phyloP scores from a whole-genome alignment of 2,329 filamentous ascomycete genomes.

The Colletotrichum sp. region DNA sequence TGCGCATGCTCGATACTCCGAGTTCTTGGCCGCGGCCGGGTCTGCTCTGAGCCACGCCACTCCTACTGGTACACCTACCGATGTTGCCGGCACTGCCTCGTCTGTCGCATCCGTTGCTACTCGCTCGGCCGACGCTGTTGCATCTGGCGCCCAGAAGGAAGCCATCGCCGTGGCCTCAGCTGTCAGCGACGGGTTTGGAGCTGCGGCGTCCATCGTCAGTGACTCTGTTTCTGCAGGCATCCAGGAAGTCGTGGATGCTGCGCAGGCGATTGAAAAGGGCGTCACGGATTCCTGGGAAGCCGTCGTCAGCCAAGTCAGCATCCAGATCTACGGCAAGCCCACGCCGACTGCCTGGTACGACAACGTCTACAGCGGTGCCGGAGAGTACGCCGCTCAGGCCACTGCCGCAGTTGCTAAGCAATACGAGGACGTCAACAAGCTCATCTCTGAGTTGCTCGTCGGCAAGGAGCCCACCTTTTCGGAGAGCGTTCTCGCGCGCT shows the following conservation, averaged over 20 bases:
- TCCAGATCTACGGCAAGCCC: slow-evolving; percentile 74
- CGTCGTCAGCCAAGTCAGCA: slow-evolving; percentile 66
- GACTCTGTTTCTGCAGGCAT: slow-evolving; percentile 34
- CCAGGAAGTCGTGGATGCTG: slow-evolving; percentile 47
- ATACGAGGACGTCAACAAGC: slow-evolving; percentile 71
- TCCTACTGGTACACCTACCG: slow-evolving; percentile 64
- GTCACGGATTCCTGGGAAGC: slow-evolving; percentile 45
- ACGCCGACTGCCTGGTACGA: slow-evolving; percentile 62
- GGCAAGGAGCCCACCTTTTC: slow-evolving; percentile 84
- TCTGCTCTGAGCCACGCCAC: slow-evolving; percentile 66
- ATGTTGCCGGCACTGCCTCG: slow-evolving; percentile 54
- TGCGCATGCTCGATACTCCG: slow-evolving; percentile 79
- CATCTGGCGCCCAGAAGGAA: slow-evolving; percentile 52
- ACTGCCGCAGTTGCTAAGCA: slow-evolving; percentile 58
- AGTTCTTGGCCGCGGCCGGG: slow-evolving; percentile 75
- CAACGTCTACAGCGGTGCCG: slow-evolving; percentile 50
- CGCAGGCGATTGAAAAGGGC: slow-evolving; percentile 41
- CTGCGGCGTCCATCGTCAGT: slow-evolving; percentile 38
- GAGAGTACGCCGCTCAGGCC: slow-evolving; percentile 65
- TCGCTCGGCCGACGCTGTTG: slow-evolving; percentile 49
- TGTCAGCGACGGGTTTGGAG: slow-evolving; percentile 46
- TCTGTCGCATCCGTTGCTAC: slow-evolving; percentile 50
- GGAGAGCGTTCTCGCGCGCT: slow-evolving; percentile 76
- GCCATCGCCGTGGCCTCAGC: slow-evolving; percentile 57
- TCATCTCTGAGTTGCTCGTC: slow-evolving; percentile 77